Conservation (phyloP, 352 stramenopile species). For the Nothophytophthora sp. region DNA sequence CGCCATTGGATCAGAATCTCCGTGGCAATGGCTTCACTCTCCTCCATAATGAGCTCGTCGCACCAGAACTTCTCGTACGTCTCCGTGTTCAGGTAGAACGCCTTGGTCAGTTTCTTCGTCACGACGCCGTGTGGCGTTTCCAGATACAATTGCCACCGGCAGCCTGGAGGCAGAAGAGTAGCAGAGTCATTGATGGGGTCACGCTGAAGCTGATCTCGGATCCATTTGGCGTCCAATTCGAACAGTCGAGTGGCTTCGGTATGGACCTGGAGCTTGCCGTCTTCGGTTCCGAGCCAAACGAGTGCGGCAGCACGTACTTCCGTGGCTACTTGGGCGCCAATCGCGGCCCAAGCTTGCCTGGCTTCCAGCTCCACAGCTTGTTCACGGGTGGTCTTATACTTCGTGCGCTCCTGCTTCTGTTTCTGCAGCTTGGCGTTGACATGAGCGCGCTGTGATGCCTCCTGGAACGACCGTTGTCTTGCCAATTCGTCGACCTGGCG, state of each 20-base stretch:
- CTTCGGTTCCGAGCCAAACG: constrained; percentile 42
- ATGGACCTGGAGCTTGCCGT: constrained; percentile 23
- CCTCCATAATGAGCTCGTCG: constrained; percentile 64
- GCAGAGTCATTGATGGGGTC: constrained; percentile 28
- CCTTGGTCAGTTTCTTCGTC: constrained; percentile 46
- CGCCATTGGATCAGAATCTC: constrained; percentile 58
- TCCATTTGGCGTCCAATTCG: constrained; percentile 43
- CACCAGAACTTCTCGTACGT: constrained; percentile 72
- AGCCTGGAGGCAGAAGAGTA: constrained; percentile 30
- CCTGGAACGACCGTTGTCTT: constrained; percentile 41
- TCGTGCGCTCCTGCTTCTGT: constrained; percentile 52
- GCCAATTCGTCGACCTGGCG: constrained; percentile 28
- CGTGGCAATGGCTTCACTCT: constrained; percentile 57
- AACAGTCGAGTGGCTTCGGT: constrained; percentile 52
- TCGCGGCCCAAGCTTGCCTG: constrained; percentile 46
- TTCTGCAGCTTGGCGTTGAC: constrained; percentile 48
- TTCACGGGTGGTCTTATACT: constrained; percentile 38
- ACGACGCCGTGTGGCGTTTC: constrained; percentile 50
- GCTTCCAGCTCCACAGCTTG: constrained; percentile 32
- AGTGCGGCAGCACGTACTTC: constrained; percentile 53
- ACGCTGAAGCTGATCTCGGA: constrained; percentile 45
- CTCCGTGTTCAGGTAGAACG: constrained; percentile 64
- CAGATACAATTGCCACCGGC: constrained; percentile 59
- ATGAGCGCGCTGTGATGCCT: constrained; percentile 41
- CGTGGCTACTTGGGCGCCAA: constrained; percentile 34